Evolutionary conservation across 2,329 filamentous ascomycete species (phyloP).

Genomic region (Colletotrichum gigasporum): DNA sequence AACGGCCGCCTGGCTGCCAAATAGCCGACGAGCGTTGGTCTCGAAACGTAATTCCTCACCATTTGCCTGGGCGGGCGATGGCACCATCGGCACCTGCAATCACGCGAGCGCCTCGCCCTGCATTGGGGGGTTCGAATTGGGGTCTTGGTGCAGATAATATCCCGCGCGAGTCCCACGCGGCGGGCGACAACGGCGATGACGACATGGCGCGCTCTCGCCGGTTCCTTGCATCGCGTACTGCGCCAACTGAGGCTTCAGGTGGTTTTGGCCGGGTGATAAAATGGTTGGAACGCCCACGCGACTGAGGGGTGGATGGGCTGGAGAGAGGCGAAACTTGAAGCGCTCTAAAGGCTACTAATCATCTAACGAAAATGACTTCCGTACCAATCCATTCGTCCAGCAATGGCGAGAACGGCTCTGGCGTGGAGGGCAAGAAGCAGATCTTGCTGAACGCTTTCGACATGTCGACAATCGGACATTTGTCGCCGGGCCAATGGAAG

Average conservation of each 20-base stretch:
- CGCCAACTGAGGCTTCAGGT: background rate
- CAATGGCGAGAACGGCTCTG: background rate
- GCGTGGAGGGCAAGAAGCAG: slow-evolving; percentile 20
- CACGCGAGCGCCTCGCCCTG: slow-evolving; percentile 25
- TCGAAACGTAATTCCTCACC: background rate
- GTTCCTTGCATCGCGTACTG: background rate
- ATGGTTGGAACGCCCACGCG: background rate
- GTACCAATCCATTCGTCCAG: slow-evolving; percentile 10
- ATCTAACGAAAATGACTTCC: slow-evolving; percentile 19
- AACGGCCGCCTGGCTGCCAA: background rate
- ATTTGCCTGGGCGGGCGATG: background rate
- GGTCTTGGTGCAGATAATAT: slow-evolving; percentile 15
- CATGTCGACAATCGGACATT: slow-evolving; percentile 68
- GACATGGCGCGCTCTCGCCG: slow-evolving; percentile 1
- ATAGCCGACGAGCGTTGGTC: background rate
- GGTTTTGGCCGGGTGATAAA: background rate
- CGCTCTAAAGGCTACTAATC: no score
- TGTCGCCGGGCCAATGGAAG: slow-evolving; percentile 75
- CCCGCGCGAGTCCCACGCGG: slow-evolving; percentile 23
- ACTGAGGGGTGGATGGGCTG: no score
- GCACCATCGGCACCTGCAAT: slow-evolving; percentile 26
- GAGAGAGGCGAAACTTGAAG: background rate
- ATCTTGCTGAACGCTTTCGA: slow-evolving; percentile 72
- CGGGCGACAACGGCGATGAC: slow-evolving; percentile 25
- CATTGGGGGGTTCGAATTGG: slow-evolving; percentile 10